Evolutionary conservation across 768 basidiomycete genomes (phyloP), one percentile per base, ranked within the genome.

Genomic region (Galerina marginata): DNA sequence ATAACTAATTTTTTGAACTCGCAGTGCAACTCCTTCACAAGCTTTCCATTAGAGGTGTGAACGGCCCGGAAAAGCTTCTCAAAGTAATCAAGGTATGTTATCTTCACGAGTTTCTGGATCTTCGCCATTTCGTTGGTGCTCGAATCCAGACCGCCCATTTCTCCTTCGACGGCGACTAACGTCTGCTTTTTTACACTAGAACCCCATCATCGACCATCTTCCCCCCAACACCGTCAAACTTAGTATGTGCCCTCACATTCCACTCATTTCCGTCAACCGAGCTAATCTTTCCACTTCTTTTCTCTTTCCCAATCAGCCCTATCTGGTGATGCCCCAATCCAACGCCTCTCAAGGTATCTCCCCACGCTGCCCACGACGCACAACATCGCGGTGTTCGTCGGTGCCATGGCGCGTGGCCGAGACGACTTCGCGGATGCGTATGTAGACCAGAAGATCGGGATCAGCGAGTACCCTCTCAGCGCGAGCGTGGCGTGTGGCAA

Each of bases 401-500:
- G 96, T 50, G 97, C 96, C 20, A 99, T 99, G 96, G 96, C 96
- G 6, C 83, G 96, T 59, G 96, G 96, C 10, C 88, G 85, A 52
- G 97, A 99, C 66, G 93, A 96, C 77, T 99, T 99, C 78, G 97
- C 97, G 12, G 97, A 99, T 75, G 90, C 86, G 23, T 80, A 92
- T 65, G 92, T 98, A 0, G 97, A 99, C 71, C 89, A 96, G 76
- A 99, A 99, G 79, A 95, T 99, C 67, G 88, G 93, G 63, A 94
- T 99, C 75, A 95, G 93, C 68, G 89, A 97, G 67, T 99, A 96
- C 76, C 85, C 93, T 2, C 77, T 97, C 49, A 96, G 93, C 69
- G 95, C 95, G 25, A 89, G 90, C 54, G 96, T 98, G 26, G 96
- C 96, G 16, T 99, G 96, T 70, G 96, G 96, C 61, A 98, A 98